Conservation (phyloP, 495 filamentous ascomycete genomes). For the Hypoxylon cercidicola region DNA sequence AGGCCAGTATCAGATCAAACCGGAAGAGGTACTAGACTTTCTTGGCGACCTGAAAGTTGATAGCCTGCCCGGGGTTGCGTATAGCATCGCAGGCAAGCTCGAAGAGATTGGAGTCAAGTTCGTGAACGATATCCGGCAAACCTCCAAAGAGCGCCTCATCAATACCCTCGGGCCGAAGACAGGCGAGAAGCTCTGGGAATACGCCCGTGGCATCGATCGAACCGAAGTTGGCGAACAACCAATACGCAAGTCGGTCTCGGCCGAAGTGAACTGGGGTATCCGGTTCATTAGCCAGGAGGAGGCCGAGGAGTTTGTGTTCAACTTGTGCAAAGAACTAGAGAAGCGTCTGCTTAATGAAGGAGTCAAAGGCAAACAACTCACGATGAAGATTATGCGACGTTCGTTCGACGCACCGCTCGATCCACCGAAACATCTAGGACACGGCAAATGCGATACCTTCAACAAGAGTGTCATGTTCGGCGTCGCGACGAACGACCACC, state of each 20-base stretch:
- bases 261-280: conserved; percentile 98
- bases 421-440: conserved; percentile 92
- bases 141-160: conserved; percentile 77
- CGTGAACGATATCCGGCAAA: conserved; percentile 81
- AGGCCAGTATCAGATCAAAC: conserved; percentile 82
- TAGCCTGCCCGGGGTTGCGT: conserved; percentile 87
- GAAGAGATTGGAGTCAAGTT: conserved; percentile 86
- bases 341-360: conserved; percentile 80
- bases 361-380: conserved; percentile 87
- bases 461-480: conserved; percentile 87
- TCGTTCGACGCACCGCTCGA: conserved; percentile 88
- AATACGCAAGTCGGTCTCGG: conserved; percentile 88
- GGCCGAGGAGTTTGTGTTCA: conserved; percentile 87
- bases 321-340: conserved; percentile 83
- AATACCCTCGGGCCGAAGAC: conserved; percentile 87
- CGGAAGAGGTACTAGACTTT: conserved; percentile 79
- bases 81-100: conserved; percentile 82
- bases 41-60: conserved; percentile 79
- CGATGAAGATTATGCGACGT: conserved; percentile 91
- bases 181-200: conserved; percentile 90
- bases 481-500: conserved; percentile 78
- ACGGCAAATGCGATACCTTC: conserved; percentile 93
- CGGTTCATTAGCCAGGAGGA: conserved; percentile 90
- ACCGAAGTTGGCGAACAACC: conserved; percentile 85
- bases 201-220: conserved; percentile 87